Conservation (phyloP, 306 rosid species). For the Arachis stenosperma region DNA sequence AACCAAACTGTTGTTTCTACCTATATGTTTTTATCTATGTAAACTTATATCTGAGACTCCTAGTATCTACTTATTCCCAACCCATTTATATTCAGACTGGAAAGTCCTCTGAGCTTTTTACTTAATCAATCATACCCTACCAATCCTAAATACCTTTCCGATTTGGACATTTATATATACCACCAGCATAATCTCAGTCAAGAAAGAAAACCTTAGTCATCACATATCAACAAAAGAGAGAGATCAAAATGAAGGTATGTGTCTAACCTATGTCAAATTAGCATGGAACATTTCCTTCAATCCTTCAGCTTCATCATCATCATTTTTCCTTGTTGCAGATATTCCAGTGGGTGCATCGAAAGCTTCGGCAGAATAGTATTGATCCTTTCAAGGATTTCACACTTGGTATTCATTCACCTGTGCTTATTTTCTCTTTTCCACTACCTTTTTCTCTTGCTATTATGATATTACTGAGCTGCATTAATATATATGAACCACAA, state of each 20-base stretch:
- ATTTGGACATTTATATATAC: slow-evolving; percentile 46
- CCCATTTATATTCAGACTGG: slow-evolving; percentile 44
- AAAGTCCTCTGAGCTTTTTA: slow-evolving; percentile 40
- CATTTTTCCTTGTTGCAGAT: slow-evolving; percentile 66
- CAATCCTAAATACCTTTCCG: slow-evolving; percentile 36
- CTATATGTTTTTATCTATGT: slow-evolving; percentile 75
- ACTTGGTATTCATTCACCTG: slow-evolving; percentile 63
- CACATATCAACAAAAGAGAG: slow-evolving; percentile 47
- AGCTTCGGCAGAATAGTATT: slow-evolving; percentile 63
- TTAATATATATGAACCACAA: not conserved
- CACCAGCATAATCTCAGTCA: slow-evolving; percentile 43
- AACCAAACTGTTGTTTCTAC: slow-evolving; percentile 81
- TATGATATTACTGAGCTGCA: slow-evolving; percentile 7
- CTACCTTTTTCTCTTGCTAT: slow-evolving; percentile 17
- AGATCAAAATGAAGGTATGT: slow-evolving; percentile 82
- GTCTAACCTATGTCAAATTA: slow-evolving; percentile 40
- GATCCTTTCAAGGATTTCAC: slow-evolving; percentile 70
- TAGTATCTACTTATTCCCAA: slow-evolving; percentile 60
- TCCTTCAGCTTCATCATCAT: slow-evolving; percentile 40
- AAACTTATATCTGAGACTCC: slow-evolving; percentile 56
- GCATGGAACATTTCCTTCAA: slow-evolving; percentile 35
- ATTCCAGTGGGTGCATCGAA: slow-evolving; percentile 83
- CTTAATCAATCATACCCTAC: slow-evolving; percentile 43
- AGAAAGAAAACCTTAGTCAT: slow-evolving; percentile 44
- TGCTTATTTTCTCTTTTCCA: slow-evolving; percentile 30